These are phyloP conservation scores for Canna indica DNA, from an alignment of 176 grass and related monocot genomes.

Conservation along the genomic window DNA sequence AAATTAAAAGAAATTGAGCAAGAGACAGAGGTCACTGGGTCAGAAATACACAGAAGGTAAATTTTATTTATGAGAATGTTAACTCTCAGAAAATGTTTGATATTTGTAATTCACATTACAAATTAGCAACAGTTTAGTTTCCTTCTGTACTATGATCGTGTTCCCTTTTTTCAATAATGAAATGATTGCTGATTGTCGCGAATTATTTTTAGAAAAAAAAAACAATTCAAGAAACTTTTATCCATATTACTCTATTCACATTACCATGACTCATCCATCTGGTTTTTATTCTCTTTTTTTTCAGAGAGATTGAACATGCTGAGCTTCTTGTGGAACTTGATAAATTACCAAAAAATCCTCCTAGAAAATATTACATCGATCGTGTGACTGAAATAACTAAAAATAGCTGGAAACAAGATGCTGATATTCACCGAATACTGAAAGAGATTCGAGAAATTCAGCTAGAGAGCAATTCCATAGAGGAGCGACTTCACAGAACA, in stretches of 20 bases:
- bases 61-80: background rate
- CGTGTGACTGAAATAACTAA: slow-evolving; percentile 18
- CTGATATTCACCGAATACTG: slow-evolving; percentile 1
- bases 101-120: background rate
- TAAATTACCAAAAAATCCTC: background rate
- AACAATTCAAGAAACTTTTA: background rate
- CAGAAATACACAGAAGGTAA: slow-evolving; percentile 6
- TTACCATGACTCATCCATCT: background rate
- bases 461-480: slow-evolving; percentile 11
- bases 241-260: background rate
- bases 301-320: slow-evolving; percentile 12
- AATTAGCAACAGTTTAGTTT: background rate
- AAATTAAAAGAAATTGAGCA: slow-evolving; percentile 5
- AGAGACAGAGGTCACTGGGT: background rate
- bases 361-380: slow-evolving; percentile 19
- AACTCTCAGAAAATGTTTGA: background rate
- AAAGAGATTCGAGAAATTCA: slow-evolving; percentile 8
- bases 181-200: background rate
- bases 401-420: slow-evolving; percentile 16
- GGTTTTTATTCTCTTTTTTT: background rate
- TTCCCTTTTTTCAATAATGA: background rate
- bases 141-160: background rate
- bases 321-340: slow-evolving; percentile 6
- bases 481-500: slow-evolving; percentile 19
- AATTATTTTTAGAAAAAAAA: background rate